Base-by-base conservation (phyloP, 257 asterid genomes). In the Gentiana dahurica region DNA sequence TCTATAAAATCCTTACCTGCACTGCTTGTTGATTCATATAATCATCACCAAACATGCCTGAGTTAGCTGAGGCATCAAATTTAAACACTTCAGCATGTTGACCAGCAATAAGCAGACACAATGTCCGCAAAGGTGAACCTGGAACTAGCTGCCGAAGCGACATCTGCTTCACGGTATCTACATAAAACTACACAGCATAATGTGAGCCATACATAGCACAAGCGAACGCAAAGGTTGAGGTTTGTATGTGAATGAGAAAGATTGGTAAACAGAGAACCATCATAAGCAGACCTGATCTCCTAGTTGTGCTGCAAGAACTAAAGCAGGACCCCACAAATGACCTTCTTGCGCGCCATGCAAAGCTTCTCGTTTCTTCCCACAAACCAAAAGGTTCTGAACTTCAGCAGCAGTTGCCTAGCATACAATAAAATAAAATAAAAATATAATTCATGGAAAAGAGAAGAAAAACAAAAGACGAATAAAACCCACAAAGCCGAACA, bases 241-340 rank as follows among this genome's bases (percentile, higher is more conserved):
- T 51, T 58, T 37, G 37, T 61, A 12, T 0, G 43, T 58, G 37
- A 1, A 45, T 10, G 47, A 3, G 49, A 4, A 32, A 60, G 51
- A n/a, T 12, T 2, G 35, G 9, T 4, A 63, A 41, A 44, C 41
- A 34, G 24, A 59, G 32, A 15, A 64, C 49, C 32, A 60, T 41
- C 12, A 33, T 64, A 34, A 57, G 54, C 59, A 58, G 58, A 69
- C 98, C 82, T 88, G 95, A 68, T 85, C 87, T 39, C 95, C 95
- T 64, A 92, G 94, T 70, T 80, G 97, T 51, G 97, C 98, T 67
- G 97, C 97, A 66, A 92, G 97, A 69, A 88, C 84, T 68, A 92
- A 89, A 62, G 98, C 97, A 63, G 92, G 97, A 44, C 97, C 95
- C 98, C 98, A 92, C 75, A 92, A 64, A 63, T 83, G 97, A 68